These are phyloP conservation scores for Colletotrichum falcatum DNA, from an alignment of 2,329 filamentous ascomycete species.

Conservation along the genomic window DNA sequence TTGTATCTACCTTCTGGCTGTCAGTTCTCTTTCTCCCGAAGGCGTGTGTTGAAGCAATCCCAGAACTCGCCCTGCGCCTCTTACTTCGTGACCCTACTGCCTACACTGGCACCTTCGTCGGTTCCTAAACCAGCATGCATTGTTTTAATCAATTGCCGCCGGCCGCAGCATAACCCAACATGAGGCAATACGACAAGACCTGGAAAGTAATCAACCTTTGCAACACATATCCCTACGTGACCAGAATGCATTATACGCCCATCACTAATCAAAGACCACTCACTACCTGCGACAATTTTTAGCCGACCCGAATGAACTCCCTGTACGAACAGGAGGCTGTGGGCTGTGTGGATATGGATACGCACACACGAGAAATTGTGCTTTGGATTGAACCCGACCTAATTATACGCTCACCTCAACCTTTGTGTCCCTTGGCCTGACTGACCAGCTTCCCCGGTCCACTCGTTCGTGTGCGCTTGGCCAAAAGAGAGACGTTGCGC, in stretches of 20 bases:
- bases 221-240: neutral
- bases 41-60: neutral
- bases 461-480: slow-evolving; percentile 3
- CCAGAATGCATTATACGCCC: neutral
- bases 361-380: neutral
- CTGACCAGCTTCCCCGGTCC: slow-evolving; percentile 12
- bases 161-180: neutral
- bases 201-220: slow-evolving; percentile 10
- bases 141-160: neutral
- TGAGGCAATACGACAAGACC: neutral
- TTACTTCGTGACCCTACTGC: neutral
- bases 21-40: neutral
- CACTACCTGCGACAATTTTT: slow-evolving; percentile 22
- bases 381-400: slow-evolving; percentile 11
- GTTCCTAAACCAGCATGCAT: neutral
- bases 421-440: slow-evolving; percentile 10
- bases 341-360: neutral
- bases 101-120: neutral
- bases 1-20: too few relatives aligned
- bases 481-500: slow-evolving; percentile 16
- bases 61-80: neutral
- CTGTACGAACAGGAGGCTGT: neutral
- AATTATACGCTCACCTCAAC: neutral
- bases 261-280: neutral
- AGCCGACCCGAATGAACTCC: neutral